Percentiles rank a stretch among this genome's conserved stretches.
phyloP scores from a whole-genome alignment of 2,329 filamentous ascomycete species.

The Apiospora arundinis region DNA sequence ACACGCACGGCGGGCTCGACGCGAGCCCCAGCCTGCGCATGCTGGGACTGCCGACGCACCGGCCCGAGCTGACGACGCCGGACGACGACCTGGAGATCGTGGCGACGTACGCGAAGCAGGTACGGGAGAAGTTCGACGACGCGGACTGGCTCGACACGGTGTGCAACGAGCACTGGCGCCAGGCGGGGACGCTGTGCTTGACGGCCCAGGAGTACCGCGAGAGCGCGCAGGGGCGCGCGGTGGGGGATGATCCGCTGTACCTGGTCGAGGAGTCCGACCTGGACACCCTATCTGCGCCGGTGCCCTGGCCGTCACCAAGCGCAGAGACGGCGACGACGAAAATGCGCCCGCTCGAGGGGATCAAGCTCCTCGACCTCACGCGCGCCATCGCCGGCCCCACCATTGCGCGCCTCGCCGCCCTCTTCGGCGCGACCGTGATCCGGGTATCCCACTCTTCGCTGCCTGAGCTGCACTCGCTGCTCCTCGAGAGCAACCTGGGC shows the following conservation, averaged over 20 bases:
- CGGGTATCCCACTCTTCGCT: constrained; percentile 47
- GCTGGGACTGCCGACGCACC: constrained; percentile 38
- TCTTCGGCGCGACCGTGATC: constrained; percentile 55
- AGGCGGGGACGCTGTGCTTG: constrained; percentile 37
- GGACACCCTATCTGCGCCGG: constrained; percentile 35
- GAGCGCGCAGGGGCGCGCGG: constrained; percentile 36
- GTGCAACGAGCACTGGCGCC: constrained; percentile 27
- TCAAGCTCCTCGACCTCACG: constrained; percentile 55
- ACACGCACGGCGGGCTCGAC: constrained; percentile 32
- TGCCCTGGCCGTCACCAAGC: constrained; percentile 47
- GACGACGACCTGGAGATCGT: constrained; percentile 40
- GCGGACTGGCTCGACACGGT: constrained; percentile 31
- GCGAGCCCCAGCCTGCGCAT: constrained; percentile 40
- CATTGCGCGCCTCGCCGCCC: constrained; percentile 49
- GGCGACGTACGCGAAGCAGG: not conserved
- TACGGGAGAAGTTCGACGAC: not conserved
- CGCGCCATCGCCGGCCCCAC: constrained; percentile 56
- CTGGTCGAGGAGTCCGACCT: constrained; percentile 30
- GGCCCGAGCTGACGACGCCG: constrained; percentile 28
- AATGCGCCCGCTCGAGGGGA: constrained; percentile 51
- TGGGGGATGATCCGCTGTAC: constrained; percentile 37
- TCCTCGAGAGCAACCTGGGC: constrained; percentile 55
- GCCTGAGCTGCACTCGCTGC: constrained; percentile 47
- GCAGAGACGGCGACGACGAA: constrained; percentile 39
- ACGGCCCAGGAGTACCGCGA: constrained; percentile 35